These are phyloP conservation scores for Cercospora sojina DNA, from an alignment of 2,329 filamentous ascomycete species.

Conservation along the genomic window DNA sequence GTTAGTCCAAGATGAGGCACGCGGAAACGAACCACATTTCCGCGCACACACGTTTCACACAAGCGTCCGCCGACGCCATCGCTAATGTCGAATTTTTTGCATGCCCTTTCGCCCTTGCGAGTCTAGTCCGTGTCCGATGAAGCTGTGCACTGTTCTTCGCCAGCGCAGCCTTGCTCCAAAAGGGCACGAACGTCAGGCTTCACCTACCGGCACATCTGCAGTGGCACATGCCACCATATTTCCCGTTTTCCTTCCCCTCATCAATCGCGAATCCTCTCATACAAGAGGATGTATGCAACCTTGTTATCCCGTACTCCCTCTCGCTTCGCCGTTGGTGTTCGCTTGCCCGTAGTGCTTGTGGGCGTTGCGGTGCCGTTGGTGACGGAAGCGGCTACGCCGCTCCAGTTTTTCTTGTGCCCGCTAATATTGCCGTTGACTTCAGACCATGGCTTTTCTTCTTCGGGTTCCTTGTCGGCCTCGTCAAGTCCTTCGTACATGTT, in stretches of 20 bases:
- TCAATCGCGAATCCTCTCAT: conserved; percentile 55
- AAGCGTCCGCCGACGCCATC: conserved; percentile 12
- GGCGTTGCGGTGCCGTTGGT: conserved; percentile 60
- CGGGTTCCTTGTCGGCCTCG: conserved; percentile 66
- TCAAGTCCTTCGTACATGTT: conserved; percentile 73
- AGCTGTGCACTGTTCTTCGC: neutral
- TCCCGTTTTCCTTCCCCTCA: neutral
- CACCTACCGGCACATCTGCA: neutral
- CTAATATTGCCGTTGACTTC: conserved; percentile 67
- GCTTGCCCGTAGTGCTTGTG: conserved; percentile 48
- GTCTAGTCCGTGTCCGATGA: neutral
- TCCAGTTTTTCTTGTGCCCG: conserved; percentile 58
- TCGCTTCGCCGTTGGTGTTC: conserved; percentile 52
- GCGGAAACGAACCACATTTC: neutral
- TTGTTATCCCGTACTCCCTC: conserved; percentile 79
- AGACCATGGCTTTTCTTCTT: conserved; percentile 70
- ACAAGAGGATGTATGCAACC: conserved; percentile 95
- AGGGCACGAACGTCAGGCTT: neutral
- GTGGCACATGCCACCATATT: neutral
- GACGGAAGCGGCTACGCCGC: conserved; percentile 46
- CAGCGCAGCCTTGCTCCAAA: neutral
- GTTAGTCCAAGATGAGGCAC: conserved; percentile 6
- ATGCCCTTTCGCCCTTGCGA: neutral
- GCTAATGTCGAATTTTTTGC: conserved; percentile 14
- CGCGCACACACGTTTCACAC: conserved; percentile 4